Evolutionary conservation across 2,329 filamentous ascomycete genomes (phyloP).

Genomic region (Alternaria angustiovoidea): DNA sequence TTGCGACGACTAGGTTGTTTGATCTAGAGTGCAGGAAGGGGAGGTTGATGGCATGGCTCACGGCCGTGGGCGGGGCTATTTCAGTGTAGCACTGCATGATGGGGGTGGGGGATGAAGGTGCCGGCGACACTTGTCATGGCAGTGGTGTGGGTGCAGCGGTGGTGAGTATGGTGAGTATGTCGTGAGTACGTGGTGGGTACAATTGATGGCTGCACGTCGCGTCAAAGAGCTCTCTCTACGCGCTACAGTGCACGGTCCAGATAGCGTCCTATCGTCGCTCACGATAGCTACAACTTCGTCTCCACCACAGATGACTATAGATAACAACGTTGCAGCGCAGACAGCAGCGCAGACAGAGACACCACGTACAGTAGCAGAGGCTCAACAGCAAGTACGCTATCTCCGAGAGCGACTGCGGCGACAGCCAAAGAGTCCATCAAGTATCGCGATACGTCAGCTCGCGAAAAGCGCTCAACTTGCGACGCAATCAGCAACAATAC

Average conservation of each 20-base stretch:
- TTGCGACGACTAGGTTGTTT: constrained; percentile 88
- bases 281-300: neutral
- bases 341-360: neutral
- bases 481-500: neutral
- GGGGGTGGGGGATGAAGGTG: constrained; percentile 1
- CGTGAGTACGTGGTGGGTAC: no score
- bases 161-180: no score
- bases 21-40: constrained; percentile 78
- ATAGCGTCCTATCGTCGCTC: neutral
- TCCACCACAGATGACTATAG: neutral
- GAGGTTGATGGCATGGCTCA: constrained; percentile 84
- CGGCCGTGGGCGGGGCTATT: constrained; percentile 90
- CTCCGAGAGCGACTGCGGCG: neutral
- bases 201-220: no score
- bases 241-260: neutral
- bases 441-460: neutral
- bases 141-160: neutral
- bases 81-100: constrained; percentile 98
- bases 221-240: no score
- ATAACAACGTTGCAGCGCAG: neutral
- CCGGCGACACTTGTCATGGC: constrained; percentile 27
- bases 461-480: neutral
- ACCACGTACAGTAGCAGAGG: neutral
- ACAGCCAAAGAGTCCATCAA: neutral
- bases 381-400: neutral